These are phyloP conservation scores for Biscutella laevigata DNA, from an alignment of 441 rosid species.

Conservation along the genomic window DNA sequence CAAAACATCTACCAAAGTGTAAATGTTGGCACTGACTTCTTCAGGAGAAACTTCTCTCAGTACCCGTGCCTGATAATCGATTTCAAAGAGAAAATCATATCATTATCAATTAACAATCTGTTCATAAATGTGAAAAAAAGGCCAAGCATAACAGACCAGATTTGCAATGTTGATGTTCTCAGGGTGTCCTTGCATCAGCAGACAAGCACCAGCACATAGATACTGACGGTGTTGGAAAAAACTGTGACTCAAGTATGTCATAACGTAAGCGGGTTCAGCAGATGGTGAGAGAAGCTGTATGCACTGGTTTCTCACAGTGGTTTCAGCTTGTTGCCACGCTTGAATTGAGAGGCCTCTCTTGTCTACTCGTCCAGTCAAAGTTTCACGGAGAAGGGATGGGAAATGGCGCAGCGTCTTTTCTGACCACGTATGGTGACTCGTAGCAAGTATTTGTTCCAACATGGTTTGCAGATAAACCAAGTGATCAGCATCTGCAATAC, in stretches of 20 bases:
- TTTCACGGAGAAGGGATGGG: conserved; percentile 76
- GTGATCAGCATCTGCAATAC: conserved; percentile 97
- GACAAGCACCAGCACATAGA: conserved; percentile 94
- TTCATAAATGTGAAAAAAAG: conserved; percentile 16
- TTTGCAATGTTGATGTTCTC: conserved; percentile 76
- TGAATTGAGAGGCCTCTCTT: conserved; percentile 67
- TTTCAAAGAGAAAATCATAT: conserved; percentile 10
- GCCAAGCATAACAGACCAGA: conserved; percentile 40
- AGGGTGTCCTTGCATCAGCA: conserved; percentile 83
- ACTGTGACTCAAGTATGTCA: conserved; percentile 71
- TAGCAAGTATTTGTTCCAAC: conserved; percentile 82
- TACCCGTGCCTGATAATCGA: conserved; percentile 52
- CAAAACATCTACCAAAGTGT: conserved; percentile 87
- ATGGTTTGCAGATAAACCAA: conserved; percentile 74
- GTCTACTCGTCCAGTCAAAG: conserved; percentile 57
- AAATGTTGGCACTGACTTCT: conserved; percentile 88
- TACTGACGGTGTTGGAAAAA: conserved; percentile 73
- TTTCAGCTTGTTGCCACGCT: conserved; percentile 87
- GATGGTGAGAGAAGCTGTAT: conserved; percentile 80
- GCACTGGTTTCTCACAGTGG: conserved; percentile 86
- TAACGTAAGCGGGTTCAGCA: conserved; percentile 65
- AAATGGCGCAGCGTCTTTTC: conserved; percentile 80
- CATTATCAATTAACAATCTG: conserved; percentile 10
- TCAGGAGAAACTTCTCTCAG: conserved; percentile 88
- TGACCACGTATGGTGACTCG: conserved; percentile 95